A percentile compares a stretch with the other conserved stretches of the same genome.
Conservation (phyloP, 2,329 filamentous ascomycete genomes). For the Allantophomopsis cytisporea region DNA sequence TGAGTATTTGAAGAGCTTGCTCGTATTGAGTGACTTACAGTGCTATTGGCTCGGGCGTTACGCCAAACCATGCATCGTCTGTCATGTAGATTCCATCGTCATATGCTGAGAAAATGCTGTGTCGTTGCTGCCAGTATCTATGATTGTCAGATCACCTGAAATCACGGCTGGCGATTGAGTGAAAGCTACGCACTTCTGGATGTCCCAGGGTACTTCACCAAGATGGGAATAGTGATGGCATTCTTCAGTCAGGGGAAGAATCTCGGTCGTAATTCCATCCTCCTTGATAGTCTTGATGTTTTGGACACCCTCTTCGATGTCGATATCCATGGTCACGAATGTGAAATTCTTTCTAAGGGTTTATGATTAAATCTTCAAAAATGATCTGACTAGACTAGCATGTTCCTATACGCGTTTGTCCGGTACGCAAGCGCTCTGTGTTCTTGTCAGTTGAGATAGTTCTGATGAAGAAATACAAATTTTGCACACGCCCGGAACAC, state of each 20-base stretch:
- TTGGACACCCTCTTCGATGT: too few species aligned
- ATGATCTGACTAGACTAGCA: too few species aligned
- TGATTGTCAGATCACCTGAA: too few species aligned
- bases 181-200: slow-evolving; percentile 56
- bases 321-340: too few species aligned
- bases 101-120: slow-evolving; percentile 78
- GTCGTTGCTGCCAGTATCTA: slow-evolving; percentile 84
- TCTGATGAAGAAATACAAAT: too few species aligned
- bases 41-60: slow-evolving; percentile 87
- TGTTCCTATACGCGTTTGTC: too few species aligned
- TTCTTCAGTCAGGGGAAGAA: slow-evolving; percentile 36
- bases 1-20: background rate
- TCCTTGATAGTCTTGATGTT: too few species aligned
- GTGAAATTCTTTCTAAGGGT: too few species aligned
- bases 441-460: too few species aligned
- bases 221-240: slow-evolving; percentile 64
- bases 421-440: too few species aligned
- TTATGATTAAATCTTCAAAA: too few species aligned
- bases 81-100: slow-evolving; percentile 85
- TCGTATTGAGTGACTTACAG: slow-evolving; percentile 35
- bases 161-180: background rate
- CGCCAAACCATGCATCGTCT: slow-evolving; percentile 90
- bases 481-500: too few species aligned
- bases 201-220: slow-evolving; percentile 64
- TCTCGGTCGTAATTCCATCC: background rate